Evolutionary conservation across 768 basidiomycete genomes (phyloP), one percentile per base, ranked within the genome.

Genomic region (Leccinum sublutescens): DNA sequence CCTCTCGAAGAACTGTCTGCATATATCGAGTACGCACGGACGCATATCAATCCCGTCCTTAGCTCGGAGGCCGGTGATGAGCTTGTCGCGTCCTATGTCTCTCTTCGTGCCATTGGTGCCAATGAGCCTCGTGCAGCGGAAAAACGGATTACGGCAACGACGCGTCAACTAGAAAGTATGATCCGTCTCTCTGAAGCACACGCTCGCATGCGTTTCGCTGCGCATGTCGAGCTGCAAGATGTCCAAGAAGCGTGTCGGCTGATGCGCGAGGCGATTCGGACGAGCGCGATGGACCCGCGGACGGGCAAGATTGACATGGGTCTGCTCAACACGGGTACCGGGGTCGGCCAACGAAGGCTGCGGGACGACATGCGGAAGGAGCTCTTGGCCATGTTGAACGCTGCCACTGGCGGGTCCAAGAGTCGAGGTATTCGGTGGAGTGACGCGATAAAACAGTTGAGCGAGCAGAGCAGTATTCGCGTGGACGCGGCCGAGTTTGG

Each of bases 231-330:
- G 68, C 75, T 91, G 49, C 75, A 79, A 55, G 97, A 98, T 68
- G 97, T 98, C 31, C 79, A 82, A 61, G 97, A 98, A 74, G 95
- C 96, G 1, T 86, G 83, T 68, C 82, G 97, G n/a, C 82, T 99
- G 65, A 98, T 99, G 88, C 86, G 93, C 50, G 93, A 96, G 72
- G 97, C 96, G 4, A 91, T 99, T 75, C 85, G 93, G 66, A 94
- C 95, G 61, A 88, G 87, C 61, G 94, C 94, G 43, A 95, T 96
- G 81, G 95, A 98, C 74, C 96, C 96, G 10, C 81, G 91, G 23
- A 98, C 95, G 12, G 96, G 96, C 55, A 94, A 95, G 81, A 96
- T 98, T 69, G 95, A 98, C 73, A 91, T 98, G 85, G 92, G 95
- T 55, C 73, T 99, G 69, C 82, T 99, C 65, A 95, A 94, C 71